phyloP scores from a whole-genome alignment of 176 grass and related monocot genomes.

The bread wheat (Triticum aestivum) region DNA sequence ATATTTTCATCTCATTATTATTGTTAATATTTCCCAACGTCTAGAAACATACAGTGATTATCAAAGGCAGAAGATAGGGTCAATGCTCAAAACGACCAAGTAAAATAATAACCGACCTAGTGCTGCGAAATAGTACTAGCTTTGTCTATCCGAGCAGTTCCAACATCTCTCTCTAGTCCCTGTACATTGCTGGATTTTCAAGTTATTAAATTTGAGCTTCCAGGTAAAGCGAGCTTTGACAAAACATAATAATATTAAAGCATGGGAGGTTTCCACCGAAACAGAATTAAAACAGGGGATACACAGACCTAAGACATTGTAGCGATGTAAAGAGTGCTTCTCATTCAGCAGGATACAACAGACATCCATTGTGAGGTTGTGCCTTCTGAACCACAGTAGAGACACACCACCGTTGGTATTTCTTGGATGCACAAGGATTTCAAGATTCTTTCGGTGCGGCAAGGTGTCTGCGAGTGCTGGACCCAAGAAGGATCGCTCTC shows the following conservation, averaged over 20 bases:
- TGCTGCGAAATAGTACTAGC: background rate
- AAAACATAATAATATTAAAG: background rate
- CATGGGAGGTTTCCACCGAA: background rate
- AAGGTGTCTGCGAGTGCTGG: background rate
- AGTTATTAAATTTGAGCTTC: background rate
- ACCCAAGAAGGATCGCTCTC: slow-evolving; percentile 28
- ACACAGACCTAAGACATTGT: background rate
- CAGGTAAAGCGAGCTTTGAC: background rate
- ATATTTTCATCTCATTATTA: too few relatives aligned
- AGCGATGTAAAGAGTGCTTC: background rate
- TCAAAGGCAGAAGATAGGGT: too few relatives aligned
- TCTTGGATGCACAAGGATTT: background rate
- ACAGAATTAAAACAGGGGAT: background rate
- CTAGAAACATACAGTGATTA: too few relatives aligned
- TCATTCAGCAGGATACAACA: background rate
- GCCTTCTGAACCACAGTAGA: background rate
- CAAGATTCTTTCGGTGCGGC: slow-evolving; percentile 12
- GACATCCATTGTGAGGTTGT: too few relatives aligned
- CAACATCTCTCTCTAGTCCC: background rate
- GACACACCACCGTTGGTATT: background rate
- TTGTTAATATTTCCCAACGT: too few relatives aligned
- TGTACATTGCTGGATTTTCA: background rate
- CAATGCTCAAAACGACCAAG: too few relatives aligned
- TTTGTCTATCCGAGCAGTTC: background rate
- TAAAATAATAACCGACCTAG: background rate